Conservation (phyloP, 257 asterid genomes). For the Perilla frutescens region DNA sequence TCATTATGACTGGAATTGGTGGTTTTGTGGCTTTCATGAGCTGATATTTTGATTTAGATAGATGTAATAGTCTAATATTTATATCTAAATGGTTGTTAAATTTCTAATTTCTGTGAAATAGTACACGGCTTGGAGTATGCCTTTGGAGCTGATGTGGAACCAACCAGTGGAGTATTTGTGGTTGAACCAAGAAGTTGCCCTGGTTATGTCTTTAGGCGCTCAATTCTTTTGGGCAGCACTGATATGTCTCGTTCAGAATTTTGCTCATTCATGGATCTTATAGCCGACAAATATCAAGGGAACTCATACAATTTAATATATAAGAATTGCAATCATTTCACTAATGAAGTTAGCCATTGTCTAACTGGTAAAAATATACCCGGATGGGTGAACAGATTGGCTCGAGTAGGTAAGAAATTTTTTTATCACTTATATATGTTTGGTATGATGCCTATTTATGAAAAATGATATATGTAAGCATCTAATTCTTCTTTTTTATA, state of each 20-base stretch:
- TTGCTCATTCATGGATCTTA: conserved; percentile 72
- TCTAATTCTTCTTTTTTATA: neutral
- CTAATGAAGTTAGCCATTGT: conserved; percentile 67
- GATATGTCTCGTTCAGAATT: conserved; percentile 78
- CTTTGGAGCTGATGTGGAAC: conserved; percentile 85
- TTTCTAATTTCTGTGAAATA: conserved; percentile 34
- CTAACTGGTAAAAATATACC: conserved; percentile 84
- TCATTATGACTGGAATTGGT: neutral
- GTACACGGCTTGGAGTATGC: conserved; percentile 87
- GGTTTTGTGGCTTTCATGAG: neutral
- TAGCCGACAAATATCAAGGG: conserved; percentile 72
- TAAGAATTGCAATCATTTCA: conserved; percentile 92
- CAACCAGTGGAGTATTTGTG: conserved; percentile 85
- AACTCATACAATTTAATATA: conserved; percentile 83
- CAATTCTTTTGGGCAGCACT: conserved; percentile 77
- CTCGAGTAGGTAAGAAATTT: conserved; percentile 67
- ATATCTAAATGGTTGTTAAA: neutral
- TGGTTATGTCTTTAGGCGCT: conserved; percentile 76
- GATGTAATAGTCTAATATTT: neutral
- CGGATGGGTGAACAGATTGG: conserved; percentile 91
- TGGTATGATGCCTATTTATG: conserved; percentile 11
- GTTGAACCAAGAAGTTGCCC: conserved; percentile 91
- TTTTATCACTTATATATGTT: neutral
- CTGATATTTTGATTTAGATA: conserved; percentile 11
- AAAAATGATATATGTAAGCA: conserved; percentile 4